A percentile compares a stretch with the other conserved stretches of the same genome.
These are phyloP conservation scores for Phyllosticta capitalensis DNA, from an alignment of 2,329 filamentous ascomycete genomes.

Conservation along the genomic window DNA sequence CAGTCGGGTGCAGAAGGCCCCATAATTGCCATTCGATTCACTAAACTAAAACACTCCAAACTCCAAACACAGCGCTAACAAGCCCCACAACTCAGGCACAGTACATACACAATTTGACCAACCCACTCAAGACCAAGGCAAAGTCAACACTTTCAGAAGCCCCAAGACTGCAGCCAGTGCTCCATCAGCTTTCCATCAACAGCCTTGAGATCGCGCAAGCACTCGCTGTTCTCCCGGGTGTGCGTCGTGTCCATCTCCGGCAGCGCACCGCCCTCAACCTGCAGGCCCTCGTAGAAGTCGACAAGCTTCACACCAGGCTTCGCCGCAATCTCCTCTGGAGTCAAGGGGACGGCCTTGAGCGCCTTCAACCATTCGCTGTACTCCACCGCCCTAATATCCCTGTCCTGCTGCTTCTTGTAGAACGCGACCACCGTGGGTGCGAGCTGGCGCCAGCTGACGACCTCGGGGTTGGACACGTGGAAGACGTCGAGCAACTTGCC, in stretches of 20 bases:
- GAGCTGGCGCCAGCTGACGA: conserved; percentile 8
- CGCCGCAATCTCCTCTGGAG: conserved; percentile 6
- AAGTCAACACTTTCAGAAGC: neutral
- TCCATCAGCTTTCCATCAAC: conserved; percentile 7
- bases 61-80: too few relatives aligned
- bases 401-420: neutral
- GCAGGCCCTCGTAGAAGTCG: conserved; percentile 13
- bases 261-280: neutral
- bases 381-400: neutral
- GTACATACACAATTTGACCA: too few relatives aligned
- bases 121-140: neutral
- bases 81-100: too few relatives aligned
- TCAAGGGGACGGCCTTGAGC: conserved; percentile 8
- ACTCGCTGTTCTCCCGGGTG: neutral
- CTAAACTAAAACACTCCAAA: too few relatives aligned
- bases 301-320: conserved; percentile 13
- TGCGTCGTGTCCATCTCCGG: conserved; percentile 3
- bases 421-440: conserved; percentile 1
- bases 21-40: too few relatives aligned
- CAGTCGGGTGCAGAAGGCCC: too few relatives aligned
- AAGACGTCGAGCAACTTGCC: conserved; percentile 2
- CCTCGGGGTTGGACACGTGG: conserved; percentile 11
- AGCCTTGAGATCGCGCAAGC: neutral
- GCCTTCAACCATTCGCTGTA: conserved; percentile 9
- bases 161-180: conserved; percentile 9